Evolutionary conservation across 192 early-diverging fungal species (phyloP), one percentile per base, ranked within the genome.

Genomic region (Paraglomus brasilianum): DNA sequence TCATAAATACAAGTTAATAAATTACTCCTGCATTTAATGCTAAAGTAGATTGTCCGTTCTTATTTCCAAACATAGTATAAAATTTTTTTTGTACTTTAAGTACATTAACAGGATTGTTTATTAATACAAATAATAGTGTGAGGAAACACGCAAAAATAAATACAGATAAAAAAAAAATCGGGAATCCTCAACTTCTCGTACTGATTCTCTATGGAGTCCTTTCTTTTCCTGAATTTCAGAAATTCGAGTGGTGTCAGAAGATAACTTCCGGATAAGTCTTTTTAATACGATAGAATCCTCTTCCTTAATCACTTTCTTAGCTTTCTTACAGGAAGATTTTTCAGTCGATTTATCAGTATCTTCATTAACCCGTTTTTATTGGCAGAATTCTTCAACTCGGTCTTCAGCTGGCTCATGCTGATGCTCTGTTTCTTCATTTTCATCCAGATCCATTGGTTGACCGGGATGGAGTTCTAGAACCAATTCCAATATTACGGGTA

Each of bases 231-330:
- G 30, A 60, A 60, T 17, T 60, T 60, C 40, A 60, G 58, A 60
- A 42, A 60, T 60, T 60, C 40, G 41, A 43, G 58, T 41, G 58
- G 14, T 60, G 45, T 60, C 41, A 17, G 41, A 43, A 43, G 41
- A 17, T 9, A 60, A 60, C 10, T 60, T 21, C 39, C 9, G 40
- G 41, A 60, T 60, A 60, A 60, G 58, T 21, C 58, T 60, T 60
- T 60, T 60, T 57, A 60, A 60, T 60, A 43, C n/a, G 58, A 41
- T 41, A 60, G 58, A 60, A n/a, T 60, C 41, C 39, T 60, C 41
- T 41, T 41, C 58, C 15, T 60, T 60, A 60, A 43, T 43, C 58
- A 4, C 1, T 60, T 60, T 60, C 40, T 60, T 60, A n/a, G n/a
- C 39, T 43, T 60, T 60, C 45, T 60, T 60, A 42, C 22, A 7